Evolutionary conservation across 202 grass and related monocot genomes (phyloP).

Genomic region (Schoenoplectus triqueter): DNA sequence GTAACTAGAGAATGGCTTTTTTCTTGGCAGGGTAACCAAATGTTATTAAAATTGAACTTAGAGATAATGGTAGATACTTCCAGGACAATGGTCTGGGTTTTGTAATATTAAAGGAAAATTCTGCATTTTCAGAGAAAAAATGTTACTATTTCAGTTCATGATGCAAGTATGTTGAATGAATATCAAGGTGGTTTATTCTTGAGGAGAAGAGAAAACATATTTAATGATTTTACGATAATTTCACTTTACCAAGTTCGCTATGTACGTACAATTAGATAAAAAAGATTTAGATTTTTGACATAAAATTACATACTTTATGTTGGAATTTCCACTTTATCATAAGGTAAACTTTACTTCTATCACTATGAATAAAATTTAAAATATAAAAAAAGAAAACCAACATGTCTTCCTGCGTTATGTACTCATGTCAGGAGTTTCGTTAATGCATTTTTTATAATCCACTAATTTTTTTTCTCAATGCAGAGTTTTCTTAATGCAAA

Average conservation of each 20-base stretch:
- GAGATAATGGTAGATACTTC: not conserved
- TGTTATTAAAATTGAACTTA: not conserved
- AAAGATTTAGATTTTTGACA: not conserved
- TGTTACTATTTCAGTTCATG: not conserved
- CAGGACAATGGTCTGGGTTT: not conserved
- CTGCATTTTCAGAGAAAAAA: not conserved
- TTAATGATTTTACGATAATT: not conserved
- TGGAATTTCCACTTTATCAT: not conserved
- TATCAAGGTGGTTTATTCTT: not conserved
- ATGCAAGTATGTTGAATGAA: not conserved
- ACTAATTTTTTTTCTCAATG: not conserved
- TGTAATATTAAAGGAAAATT: not conserved
- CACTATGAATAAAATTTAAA: not conserved
- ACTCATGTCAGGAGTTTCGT: not conserved
- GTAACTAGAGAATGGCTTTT: not conserved
- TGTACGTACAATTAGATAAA: not conserved
- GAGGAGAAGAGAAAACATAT: not conserved
- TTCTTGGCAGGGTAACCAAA: not conserved
- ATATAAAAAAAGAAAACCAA: not conserved
- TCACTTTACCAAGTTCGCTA: not conserved
- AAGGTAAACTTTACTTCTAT: not conserved
- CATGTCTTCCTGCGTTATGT: no score
- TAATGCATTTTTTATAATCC: not conserved
- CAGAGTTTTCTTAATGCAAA: slow-evolving; percentile 7
- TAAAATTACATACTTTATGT: not conserved